phyloP scores from a whole-genome alignment of 345 rosid species.

The Physaria fendleri region DNA sequence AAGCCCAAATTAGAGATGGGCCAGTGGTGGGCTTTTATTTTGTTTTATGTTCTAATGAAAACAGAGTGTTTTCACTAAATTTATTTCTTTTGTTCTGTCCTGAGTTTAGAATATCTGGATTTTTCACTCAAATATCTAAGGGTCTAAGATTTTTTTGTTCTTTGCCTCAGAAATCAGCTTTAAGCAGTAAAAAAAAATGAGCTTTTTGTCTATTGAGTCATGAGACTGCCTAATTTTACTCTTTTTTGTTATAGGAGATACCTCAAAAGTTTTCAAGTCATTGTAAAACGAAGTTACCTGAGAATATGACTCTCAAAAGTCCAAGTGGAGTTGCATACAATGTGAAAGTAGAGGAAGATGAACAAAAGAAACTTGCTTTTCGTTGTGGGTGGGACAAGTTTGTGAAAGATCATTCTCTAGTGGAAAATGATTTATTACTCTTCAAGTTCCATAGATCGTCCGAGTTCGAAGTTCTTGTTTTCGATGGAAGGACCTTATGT shows the following conservation, averaged over 20 bases:
- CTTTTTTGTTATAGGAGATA: slow-evolving; percentile 43
- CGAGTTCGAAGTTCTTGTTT: slow-evolving; percentile 57
- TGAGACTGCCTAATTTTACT: not conserved
- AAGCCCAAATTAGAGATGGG: slow-evolving; percentile 5
- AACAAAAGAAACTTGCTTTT: slow-evolving; percentile 37
- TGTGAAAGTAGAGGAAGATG: slow-evolving; percentile 38
- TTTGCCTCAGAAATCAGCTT: not conserved
- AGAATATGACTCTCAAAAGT: slow-evolving; percentile 51
- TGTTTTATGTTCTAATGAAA: not conserved
- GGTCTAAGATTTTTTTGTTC: not conserved
- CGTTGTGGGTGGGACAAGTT: slow-evolving; percentile 60
- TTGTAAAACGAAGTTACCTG: slow-evolving; percentile 47
- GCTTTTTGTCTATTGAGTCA: not conserved
- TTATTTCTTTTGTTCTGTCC: not conserved
- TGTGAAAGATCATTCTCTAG: slow-evolving; percentile 44
- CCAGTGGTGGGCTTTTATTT: slow-evolving; percentile 8
- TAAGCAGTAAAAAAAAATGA: not conserved
- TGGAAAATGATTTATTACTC: slow-evolving; percentile 58
- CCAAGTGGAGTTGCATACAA: slow-evolving; percentile 58
- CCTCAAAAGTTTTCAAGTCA: slow-evolving; percentile 50
- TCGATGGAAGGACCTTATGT: slow-evolving; percentile 51
- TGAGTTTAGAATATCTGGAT: not conserved
- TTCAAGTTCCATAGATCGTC: slow-evolving; percentile 67
- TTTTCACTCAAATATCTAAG: not conserved
- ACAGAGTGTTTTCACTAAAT: no score